Evolutionary conservation across 2,329 filamentous ascomycete species (phyloP).

Genomic region (Didymella keratinophila): DNA sequence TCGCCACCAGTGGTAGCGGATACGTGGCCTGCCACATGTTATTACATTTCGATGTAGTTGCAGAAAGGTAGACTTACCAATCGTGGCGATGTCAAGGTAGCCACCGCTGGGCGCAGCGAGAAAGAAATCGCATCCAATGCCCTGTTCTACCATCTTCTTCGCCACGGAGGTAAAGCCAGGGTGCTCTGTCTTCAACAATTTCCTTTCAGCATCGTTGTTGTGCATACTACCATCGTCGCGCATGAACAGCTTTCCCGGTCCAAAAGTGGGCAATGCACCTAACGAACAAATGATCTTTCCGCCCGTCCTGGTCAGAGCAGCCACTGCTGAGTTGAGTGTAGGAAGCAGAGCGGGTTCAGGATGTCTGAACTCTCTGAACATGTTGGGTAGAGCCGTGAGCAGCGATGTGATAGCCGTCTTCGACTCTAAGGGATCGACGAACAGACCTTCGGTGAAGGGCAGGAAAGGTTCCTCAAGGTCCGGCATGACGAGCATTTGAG

Average conservation of each 20-base stretch:
- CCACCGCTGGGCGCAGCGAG: conserved; percentile 87
- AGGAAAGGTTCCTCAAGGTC: conserved; percentile 97
- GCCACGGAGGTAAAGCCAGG: conserved; percentile 85
- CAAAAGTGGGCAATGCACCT: conserved; percentile 88
- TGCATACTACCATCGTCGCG: conserved; percentile 88
- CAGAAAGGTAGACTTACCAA: conserved; percentile 64
- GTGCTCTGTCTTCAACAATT: conserved; percentile 89
- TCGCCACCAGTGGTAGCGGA: conserved; percentile 92
- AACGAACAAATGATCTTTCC: conserved; percentile 92
- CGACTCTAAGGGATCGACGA: conserved; percentile 92
- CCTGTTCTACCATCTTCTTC: conserved; percentile 84
- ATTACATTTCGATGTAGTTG: not conserved
- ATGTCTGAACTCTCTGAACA: conserved; percentile 89
- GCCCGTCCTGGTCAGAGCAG: conserved; percentile 84
- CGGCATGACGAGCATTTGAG: conserved; percentile 98
- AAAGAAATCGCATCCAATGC: conserved; percentile 93
- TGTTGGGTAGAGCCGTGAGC: conserved; percentile 79
- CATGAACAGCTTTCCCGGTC: conserved; percentile 83
- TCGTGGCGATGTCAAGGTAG: conserved; percentile 91
- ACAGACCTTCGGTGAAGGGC: conserved; percentile 87
- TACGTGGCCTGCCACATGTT: conserved; percentile 69
- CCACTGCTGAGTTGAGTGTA: conserved; percentile 80
- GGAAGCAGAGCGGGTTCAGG: conserved; percentile 89
- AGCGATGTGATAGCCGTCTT: conserved; percentile 87
- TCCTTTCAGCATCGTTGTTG: conserved; percentile 84